Base-by-base conservation (phyloP, 306 rosid species). In the Castanopsis chinensis region DNA sequence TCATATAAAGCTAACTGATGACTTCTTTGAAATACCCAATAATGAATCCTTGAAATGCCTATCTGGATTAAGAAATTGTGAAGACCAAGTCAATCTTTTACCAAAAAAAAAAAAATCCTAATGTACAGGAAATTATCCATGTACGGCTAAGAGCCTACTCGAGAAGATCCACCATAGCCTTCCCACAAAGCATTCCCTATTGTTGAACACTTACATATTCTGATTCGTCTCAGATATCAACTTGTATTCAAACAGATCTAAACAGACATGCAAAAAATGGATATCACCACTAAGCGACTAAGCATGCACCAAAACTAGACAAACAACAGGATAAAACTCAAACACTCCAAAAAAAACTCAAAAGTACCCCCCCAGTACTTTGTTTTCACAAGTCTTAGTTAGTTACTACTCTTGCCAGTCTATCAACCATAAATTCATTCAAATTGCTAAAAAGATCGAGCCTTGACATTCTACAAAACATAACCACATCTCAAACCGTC, bases 331-430 rank as follows among this genome's bases (percentile, higher is more conserved):
- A 49, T 49, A 49, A 49, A 49, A 13, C 53, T 4, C 5, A 60
- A 12, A 23, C 14, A 12, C 3, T 10, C 17, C 27, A 60, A 33
- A 11, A 60, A 60, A 9, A 12, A 60, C 8, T 5, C 28, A n/a
- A 3, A 7, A 58, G 30, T 11, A 13, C 2, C 45, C 14, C 27
- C 12, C 17, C 5, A 21, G 12, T 60, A 23, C 27, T 11, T 12
- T 21, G 71, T 25, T 69, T 71, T 60, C 71, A 51, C 37, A 33
- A 54, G 18, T 45, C 78, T 5, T 45, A 17, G 57, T 65, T 75
- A 56, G 58, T 65, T 75, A 56, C 60, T 75, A 49, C 60, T 73
- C 65, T 70, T 68, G 71, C 51, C 69, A 53, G 49, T 32, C 21
- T 60, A 63, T 33, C 54, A 53, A 61, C 69, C 56, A 53, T 20